Percentiles rank a stretch among this genome's conserved stretches.
Conservation (phyloP, 129 eudicot genomes). For the Arctium lappa region DNA sequence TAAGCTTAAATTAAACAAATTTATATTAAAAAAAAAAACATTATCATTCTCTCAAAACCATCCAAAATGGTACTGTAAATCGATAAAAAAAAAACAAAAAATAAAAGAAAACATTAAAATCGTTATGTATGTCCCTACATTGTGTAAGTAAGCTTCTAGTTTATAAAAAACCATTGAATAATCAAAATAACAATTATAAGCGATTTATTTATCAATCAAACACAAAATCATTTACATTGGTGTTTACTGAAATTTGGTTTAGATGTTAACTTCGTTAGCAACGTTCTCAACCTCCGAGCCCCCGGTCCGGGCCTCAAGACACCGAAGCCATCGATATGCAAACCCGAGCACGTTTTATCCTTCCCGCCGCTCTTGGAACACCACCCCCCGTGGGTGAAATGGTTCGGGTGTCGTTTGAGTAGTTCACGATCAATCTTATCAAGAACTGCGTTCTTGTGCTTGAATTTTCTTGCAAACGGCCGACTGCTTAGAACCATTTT, state of each 20-base stretch:
- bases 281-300: constrained; percentile 50
- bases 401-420: constrained; percentile 44
- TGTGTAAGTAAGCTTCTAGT: no score
- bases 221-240: constrained; percentile 53
- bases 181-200: neutral
- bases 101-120: no score
- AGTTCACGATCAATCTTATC: constrained; percentile 72
- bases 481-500: constrained; percentile 75
- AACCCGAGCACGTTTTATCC: constrained; percentile 26
- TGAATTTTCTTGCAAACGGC: constrained; percentile 94
- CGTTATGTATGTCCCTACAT: no score
- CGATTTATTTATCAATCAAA: constrained; percentile 3
- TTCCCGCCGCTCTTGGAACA: constrained; percentile 34
- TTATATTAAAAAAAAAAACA: no score
- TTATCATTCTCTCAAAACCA: no score
- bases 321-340: constrained; percentile 61
- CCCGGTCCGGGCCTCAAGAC: constrained; percentile 77
- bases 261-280: constrained; percentile 56
- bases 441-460: constrained; percentile 65
- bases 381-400: constrained; percentile 79
- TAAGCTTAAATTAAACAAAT: no score
- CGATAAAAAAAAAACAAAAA: no score
- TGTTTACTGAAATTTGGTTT: constrained; percentile 38
- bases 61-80: no score
- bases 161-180: neutral